Evolutionary conservation across 495 filamentous ascomycete species (phyloP), one percentile per base, ranked within the genome.

Genomic region (Penicillium parvum): DNA sequence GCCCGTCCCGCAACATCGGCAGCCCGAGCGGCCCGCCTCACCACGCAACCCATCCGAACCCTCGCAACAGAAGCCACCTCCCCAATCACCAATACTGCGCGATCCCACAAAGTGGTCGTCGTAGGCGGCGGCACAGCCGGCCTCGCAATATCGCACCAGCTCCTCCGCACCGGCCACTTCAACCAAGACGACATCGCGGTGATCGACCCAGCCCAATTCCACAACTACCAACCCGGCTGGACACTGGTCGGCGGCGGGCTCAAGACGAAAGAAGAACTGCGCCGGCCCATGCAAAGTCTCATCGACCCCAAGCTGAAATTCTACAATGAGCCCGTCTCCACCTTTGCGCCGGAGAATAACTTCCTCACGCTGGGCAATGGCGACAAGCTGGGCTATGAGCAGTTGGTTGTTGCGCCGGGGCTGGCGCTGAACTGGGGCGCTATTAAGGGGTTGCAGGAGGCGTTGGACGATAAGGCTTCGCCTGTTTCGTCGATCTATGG

Each of bases 141-240:
- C 39, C 63, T 85, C 5, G 60, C 74, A 12, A 74, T 82, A 56
- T 77, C 74, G 47, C 78, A 83, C 47, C 81, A 85, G 57, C 74
- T 85, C 4, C 71, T 83, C 5, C 68, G 68, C 18, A 68, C 68
- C 3, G 69, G 75, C 28, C 70, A 73, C 33, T 79, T 82, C 48
- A 49, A 61, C 0, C 70, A 73, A 32, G 71, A 82, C 30, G 82
- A 85, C 44, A 79, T 85, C 44, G 82, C 81, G n/a, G 58, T 85
- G 27, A 58, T 85, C 33, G 82, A 85, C 55, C 82, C 81, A 0
- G 70, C 82, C 1, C 53, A 71, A 46, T 79, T 71, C 63, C 82
- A 85, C 62, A 74, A 84, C 67, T 85, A 84, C 64, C 82, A 85
- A 60, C 81, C 82, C 2, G 82, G 82, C 40, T 85, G 82, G 82